Base-by-base conservation (phyloP, 305 asterid species). In the Fraxinus xanthoxyloides region DNA sequence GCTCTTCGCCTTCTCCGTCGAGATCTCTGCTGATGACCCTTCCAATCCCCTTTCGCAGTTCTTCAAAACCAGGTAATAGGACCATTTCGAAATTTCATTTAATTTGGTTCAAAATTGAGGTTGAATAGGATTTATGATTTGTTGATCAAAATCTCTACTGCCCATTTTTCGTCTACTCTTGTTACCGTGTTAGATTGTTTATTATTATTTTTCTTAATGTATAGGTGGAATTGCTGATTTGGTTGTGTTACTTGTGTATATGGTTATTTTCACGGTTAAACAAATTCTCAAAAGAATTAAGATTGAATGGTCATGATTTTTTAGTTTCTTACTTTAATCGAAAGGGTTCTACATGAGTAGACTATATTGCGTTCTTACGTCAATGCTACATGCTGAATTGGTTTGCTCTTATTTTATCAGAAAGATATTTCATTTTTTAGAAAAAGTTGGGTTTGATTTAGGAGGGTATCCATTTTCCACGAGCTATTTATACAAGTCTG, bases 1-100 rank as follows among this genome's bases (percentile, higher is more conserved):
- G 38, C 24, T 96, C 12, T 87, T 94, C 32, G 94, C 98, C 21
- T 91, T 96, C 76, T 87, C 79, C 80, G 93, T 94, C 72, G 99
- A 96, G 91, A 89, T 96, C 88, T 87, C 86, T 61, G 94, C 90
- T 40, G 98, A 94, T 74, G 84, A 81, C 76, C 86, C 88, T 79
- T 80, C 95, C 79, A 83, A 87, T 90, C 90, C 92, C 79, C 89
- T 90, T n/a, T 73, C 88, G 4, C 78, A 75, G 17, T 85, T 79
- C 84, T 94, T 92, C 87, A 83, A 77, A 79, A 88, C 96, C 87
- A 94, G 98, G 99, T 93, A 56, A 31, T 7, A 73, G 59, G 81
- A 81, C 34, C 6, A 1, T 75, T 77, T 5, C 46, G 10, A n/a
- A 17, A 35, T 65, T 7, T 15, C 19, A 10, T 67, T 23, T 35